phyloP scores from a whole-genome alignment of 371 early-diverging fungal species.

The Nematocida sp. region DNA sequence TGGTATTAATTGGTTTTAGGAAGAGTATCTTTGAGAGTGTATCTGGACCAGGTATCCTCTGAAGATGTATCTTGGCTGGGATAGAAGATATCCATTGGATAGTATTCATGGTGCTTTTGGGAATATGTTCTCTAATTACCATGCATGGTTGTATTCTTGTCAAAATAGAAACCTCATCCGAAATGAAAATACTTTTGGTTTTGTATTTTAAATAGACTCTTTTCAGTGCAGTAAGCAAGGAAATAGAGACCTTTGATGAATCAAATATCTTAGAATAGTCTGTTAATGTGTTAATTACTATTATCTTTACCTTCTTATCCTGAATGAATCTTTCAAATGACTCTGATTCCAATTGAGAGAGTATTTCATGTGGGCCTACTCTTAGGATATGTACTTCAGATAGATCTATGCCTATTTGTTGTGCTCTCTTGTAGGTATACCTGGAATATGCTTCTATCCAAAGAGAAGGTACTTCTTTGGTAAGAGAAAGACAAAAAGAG shows the following conservation, averaged over 20 bases:
- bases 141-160: no score
- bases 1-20: no score
- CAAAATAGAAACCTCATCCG: no score
- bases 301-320: neutral
- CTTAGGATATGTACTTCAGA: neutral
- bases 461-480: neutral
- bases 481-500: conserved; percentile 19
- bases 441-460: conserved; percentile 21
- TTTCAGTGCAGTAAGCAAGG: neutral
- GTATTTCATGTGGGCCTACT: neutral
- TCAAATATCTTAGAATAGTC: neutral
- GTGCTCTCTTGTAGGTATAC: neutral
- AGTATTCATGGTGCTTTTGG: no score
- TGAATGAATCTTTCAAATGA: neutral
- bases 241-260: neutral
- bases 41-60: neutral
- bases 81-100: conserved; percentile 1
- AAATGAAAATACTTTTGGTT: neutral
- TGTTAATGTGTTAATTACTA: neutral
- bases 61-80: conserved; percentile 8
- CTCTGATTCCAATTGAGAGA: neutral
- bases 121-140: no score
- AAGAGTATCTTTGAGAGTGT: neutral
- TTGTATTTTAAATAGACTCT: neutral
- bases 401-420: conserved; percentile 9